Base-by-base conservation (phyloP, 2,329 filamentous ascomycete species). In the Ploettnerulaceae sp. region DNA sequence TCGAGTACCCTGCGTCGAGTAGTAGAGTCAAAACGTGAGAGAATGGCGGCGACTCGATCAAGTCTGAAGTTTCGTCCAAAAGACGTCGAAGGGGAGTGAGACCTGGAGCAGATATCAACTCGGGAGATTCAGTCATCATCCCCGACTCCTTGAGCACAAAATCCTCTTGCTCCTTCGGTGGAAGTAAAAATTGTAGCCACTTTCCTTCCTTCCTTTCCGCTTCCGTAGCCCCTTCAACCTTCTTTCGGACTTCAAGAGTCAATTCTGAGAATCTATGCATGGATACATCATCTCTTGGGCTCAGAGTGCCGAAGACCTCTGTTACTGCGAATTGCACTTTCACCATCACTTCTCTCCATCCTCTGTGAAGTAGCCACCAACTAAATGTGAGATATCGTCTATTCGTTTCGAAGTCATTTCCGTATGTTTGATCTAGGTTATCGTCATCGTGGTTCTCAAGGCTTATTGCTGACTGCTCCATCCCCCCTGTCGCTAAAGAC, bases 321-420 rank as follows among this genome's bases (percentile, higher is more conserved):
- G 84, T 84, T 18, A 98, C 93, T 3, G 89, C 89, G n/a, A 73
- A 71, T 63, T 89, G 82, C 37, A 98, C 90, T 54, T 83, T 85
- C 47, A 81, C 74, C 76, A 89, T 84, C 47, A 97, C 71, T 48
- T 89, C 81, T 55, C 82, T 80, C 82, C 89, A 97, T 33, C 93
- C 93, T 55, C 81, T 81, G 68, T 98, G 91, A 37, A 98, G 74
- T 36, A 98, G 71, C 90, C 91, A 98, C 93, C 93, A 98, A 68
- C 89, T 95, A 66, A 97, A 95, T 31, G 90, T 94, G 38, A 98
- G 74, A 63, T 97, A 98, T 62, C 87, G 86, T 58, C 90, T 78
- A 67, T 98, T 98, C 25, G 89, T 95, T 66, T 96, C 90, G 57
- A 95, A 96, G 66, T 98, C 93, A 66, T 86, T 91, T 34, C 89